These are phyloP conservation scores for Eucalyptus pauciflora DNA, from an alignment of 345 rosid genomes.

Conservation along the genomic window DNA sequence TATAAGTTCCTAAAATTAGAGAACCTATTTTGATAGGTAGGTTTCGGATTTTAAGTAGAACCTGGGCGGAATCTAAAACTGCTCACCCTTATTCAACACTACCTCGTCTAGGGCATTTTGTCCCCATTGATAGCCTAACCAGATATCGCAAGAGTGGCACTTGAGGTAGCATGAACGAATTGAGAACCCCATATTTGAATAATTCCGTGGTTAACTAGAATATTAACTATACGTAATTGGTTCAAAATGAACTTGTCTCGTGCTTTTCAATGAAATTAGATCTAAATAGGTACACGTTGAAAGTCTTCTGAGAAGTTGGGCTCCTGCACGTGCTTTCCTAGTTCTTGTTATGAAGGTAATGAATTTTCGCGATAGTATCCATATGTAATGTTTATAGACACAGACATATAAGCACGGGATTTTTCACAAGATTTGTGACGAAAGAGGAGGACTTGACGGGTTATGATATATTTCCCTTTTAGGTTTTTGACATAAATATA, in stretches of 20 bases:
- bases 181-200: not conserved
- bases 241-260: not conserved
- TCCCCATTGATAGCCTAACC: not conserved
- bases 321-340: not conserved
- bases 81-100: not conserved
- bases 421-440: no score
- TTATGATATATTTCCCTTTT: not conserved
- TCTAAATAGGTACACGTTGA: not conserved
- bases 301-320: not conserved
- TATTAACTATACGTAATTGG: not conserved
- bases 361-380: not conserved
- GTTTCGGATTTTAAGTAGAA: no score
- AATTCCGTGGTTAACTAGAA: not conserved
- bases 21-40: no score
- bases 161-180: not conserved
- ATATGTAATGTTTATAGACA: not conserved
- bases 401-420: not conserved
- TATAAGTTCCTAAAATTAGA: no score
- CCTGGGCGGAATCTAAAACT: fast-evolving
- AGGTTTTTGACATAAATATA: not conserved
- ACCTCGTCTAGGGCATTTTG: not conserved
- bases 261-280: not conserved
- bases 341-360: not conserved
- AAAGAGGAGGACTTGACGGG: not conserved
- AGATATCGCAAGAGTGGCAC: not conserved